Evolutionary conservation across 2,329 filamentous ascomycete species (phyloP), one percentile per base, ranked within the genome.

Genomic region (Colletotrichum acutatum): DNA sequence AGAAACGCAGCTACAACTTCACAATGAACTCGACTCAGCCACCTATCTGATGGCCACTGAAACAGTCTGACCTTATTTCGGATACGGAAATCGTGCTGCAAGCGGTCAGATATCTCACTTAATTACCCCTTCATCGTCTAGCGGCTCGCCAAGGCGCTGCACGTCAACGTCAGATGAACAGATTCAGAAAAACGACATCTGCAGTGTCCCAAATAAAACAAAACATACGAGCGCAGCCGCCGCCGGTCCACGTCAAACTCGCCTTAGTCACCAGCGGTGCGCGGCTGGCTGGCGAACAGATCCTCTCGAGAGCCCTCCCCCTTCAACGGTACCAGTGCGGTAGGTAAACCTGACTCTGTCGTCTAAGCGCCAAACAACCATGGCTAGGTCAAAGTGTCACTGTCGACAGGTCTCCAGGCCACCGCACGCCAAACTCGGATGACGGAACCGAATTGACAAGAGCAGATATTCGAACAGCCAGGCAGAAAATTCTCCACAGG

Each of bases 271-370:
- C n/a, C 1, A 46, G 19, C 30, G 16, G 56, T 12, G 32, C 60
- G 37, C 64, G 65, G 68, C 64, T 68, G 24, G 42, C 28, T 57
- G 37, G 34, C 65, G 68, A 68, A 71, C 64, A 58, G 57, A 58
- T 49, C 16, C 58, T 16, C 7, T 16, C 5, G 19, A 28, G 32
- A 22, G 54, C 42, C 54, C 22, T 6, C 12, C 34, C 37, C 37
- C 5, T 42, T 54, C 11, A 46, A 12, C 16, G 30, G 22, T 54
- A 26, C 46, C 42, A 49, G 60, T 52, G 19, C 26, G 42, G 19
- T 42, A 30, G 42, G 16, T 26, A 9, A 11, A 24, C 46, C 5
- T 54, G 16, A 34, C n/a, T 32, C 42, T 16, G 22, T 24, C 6
- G 28, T 68, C 19, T 19, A 42, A 59, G 34, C 64, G 64, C 49